Conservation (phyloP, 202 grass and related monocot genomes). For the Setaria viridis region DNA sequence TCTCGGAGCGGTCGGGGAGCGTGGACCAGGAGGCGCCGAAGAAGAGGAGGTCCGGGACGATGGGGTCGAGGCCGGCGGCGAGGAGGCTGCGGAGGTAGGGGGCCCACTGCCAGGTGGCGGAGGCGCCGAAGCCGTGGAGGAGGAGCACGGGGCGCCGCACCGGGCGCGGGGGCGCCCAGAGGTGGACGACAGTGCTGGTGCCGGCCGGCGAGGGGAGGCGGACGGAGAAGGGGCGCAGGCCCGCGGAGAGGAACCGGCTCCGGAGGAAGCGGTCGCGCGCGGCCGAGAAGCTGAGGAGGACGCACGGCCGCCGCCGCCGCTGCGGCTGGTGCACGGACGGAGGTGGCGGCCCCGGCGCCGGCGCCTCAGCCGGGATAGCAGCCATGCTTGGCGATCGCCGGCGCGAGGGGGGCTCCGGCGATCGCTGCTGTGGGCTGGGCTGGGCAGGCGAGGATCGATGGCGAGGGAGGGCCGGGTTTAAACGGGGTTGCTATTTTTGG, state of each 20-base stretch:
- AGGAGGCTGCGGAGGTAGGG: slow-evolving; percentile 65
- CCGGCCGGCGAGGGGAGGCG: slow-evolving; percentile 52
- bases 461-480: slow-evolving; percentile 38
- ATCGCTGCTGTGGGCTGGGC: slow-evolving; percentile 40
- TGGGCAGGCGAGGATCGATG: slow-evolving; percentile 43
- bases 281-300: slow-evolving; percentile 69
- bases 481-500: slow-evolving; percentile 48
- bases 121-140: slow-evolving; percentile 89
- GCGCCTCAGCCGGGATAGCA: neutral
- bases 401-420: slow-evolving; percentile 41
- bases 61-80: slow-evolving; percentile 74
- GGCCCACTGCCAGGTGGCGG: slow-evolving; percentile 84
- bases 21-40: slow-evolving; percentile 69
- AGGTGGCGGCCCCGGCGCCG: neutral
- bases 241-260: slow-evolving; percentile 58
- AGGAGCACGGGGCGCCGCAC: slow-evolving; percentile 59
- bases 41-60: slow-evolving; percentile 93
- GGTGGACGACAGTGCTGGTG: slow-evolving; percentile 60
- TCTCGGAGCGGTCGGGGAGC: slow-evolving; percentile 64
- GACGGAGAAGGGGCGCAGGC: slow-evolving; percentile 66
- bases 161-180: slow-evolving; percentile 59
- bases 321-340: neutral
- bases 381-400: slow-evolving; percentile 61
- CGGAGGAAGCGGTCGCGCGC: slow-evolving; percentile 69
- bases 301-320: slow-evolving; percentile 42